Conservation (phyloP, 1,284 basidiomycete species). For the Mrakiaceae sp. region DNA sequence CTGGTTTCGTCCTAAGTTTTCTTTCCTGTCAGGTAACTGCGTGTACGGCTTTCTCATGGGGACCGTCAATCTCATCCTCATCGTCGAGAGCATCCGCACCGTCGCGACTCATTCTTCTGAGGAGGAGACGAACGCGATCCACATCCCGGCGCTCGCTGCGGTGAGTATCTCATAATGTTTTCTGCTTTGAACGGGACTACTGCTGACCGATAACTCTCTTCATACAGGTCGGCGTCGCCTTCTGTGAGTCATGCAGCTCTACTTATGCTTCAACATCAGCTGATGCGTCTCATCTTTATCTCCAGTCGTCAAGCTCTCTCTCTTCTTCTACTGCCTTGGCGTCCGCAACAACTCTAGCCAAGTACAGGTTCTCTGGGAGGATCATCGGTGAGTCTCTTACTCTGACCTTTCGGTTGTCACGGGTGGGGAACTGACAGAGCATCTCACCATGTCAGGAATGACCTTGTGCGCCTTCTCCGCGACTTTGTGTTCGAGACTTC, state of each 20-base stretch:
- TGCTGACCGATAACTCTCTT: neutral
- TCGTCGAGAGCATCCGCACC: slow-evolving; percentile 68
- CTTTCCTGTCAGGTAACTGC: slow-evolving; percentile 40
- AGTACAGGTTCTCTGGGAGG: slow-evolving; percentile 87
- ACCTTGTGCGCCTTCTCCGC: slow-evolving; percentile 17
- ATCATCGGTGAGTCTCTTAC: slow-evolving; percentile 28
- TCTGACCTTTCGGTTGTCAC: too few species aligned
- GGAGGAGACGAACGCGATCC: slow-evolving; percentile 53
- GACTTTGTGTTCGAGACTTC: neutral
- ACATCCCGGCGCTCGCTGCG: slow-evolving; percentile 68
- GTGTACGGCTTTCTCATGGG: slow-evolving; percentile 53
- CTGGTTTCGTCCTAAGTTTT: neutral
- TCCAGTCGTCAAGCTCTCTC: slow-evolving; percentile 64
- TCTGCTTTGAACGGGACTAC: too few species aligned
- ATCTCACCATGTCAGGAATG: too few species aligned
- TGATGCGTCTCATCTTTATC: neutral
- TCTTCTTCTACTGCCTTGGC: slow-evolving; percentile 78
- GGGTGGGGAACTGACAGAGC: too few species aligned
- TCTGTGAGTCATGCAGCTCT: neutral
- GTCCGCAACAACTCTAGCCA: slow-evolving; percentile 73
- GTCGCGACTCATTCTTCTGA: slow-evolving; percentile 49
- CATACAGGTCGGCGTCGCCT: too few species aligned
- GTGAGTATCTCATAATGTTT: slow-evolving; percentile 53
- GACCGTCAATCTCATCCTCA: slow-evolving; percentile 46
- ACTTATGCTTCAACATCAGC: neutral